Conservation (phyloP, 805 yeast species). For the Candida silvicultrix region DNA sequence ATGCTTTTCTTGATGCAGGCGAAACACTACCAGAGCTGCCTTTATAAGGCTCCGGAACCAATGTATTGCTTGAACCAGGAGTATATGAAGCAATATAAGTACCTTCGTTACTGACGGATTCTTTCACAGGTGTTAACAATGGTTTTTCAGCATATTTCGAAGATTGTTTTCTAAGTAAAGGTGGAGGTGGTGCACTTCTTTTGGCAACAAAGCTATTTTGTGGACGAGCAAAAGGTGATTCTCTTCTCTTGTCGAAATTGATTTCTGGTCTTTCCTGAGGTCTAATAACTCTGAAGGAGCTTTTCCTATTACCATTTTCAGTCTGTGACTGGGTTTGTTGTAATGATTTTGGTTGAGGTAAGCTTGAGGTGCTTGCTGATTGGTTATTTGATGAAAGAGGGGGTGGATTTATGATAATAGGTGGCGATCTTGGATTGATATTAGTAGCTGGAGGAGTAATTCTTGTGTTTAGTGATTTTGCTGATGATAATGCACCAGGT, state of each 20-base stretch:
- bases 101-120: slow-evolving; percentile 17
- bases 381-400: background rate
- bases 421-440: background rate
- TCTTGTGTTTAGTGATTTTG: background rate
- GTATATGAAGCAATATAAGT: slow-evolving; percentile 30
- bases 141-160: slow-evolving; percentile 4
- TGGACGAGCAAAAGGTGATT: slow-evolving; percentile 54
- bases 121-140: slow-evolving; percentile 16
- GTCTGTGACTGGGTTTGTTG: background rate
- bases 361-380: background rate
- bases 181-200: slow-evolving; percentile 70
- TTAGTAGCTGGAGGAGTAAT: background rate
- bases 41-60: slow-evolving; percentile 36
- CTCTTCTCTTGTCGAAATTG: slow-evolving; percentile 74
- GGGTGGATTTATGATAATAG: background rate
- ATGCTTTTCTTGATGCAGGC: slow-evolving; percentile 16
- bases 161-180: slow-evolving; percentile 19
- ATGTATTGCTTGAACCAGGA: slow-evolving; percentile 35
- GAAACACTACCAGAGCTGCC: slow-evolving; percentile 18
- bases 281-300: slow-evolving; percentile 62
- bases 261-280: slow-evolving; percentile 62
- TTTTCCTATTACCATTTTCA: slow-evolving; percentile 12
- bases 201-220: slow-evolving; percentile 51
- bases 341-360: slow-evolving; percentile 4
- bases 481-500: background rate